Conservation (phyloP, 768 basidiomycete genomes). For the Tulasnella sp. region DNA sequence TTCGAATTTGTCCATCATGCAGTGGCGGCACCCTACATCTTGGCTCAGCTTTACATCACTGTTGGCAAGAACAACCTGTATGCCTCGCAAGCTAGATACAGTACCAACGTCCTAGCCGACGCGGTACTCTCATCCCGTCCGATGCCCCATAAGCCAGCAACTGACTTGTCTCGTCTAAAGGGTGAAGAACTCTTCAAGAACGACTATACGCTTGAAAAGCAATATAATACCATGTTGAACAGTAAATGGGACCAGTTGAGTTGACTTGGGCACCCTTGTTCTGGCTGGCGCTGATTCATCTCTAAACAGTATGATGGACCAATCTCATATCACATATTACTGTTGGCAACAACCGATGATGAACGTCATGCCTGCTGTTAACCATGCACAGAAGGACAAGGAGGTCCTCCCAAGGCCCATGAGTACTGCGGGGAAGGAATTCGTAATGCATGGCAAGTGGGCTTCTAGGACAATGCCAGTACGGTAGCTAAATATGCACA, state of each 20-base stretch:
- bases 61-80: conserved; percentile 50
- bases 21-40: conserved; percentile 43
- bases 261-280: background rate
- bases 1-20: conserved; percentile 63
- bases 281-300: conserved; percentile 1
- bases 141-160: background rate
- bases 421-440: conserved; percentile 49
- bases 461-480: background rate
- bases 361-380: conserved; percentile 45
- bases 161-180: background rate
- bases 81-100: conserved; percentile 50
- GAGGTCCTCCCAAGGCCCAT: conserved; percentile 49
- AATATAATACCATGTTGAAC: conserved; percentile 42
- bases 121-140: conserved; percentile 27
- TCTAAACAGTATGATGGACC: conserved; percentile 48
- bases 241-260: conserved; percentile 57
- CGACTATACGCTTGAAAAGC: conserved; percentile 47
- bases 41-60: conserved; percentile 44
- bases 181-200: conserved; percentile 41
- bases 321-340: conserved; percentile 50
- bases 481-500: background rate
- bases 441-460: conserved; percentile 42
- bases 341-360: conserved; percentile 63
- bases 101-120: conserved; percentile 46
- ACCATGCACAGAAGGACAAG: conserved; percentile 42